Conservation (phyloP, 805 yeast genomes). For the Candida sithepensis region DNA sequence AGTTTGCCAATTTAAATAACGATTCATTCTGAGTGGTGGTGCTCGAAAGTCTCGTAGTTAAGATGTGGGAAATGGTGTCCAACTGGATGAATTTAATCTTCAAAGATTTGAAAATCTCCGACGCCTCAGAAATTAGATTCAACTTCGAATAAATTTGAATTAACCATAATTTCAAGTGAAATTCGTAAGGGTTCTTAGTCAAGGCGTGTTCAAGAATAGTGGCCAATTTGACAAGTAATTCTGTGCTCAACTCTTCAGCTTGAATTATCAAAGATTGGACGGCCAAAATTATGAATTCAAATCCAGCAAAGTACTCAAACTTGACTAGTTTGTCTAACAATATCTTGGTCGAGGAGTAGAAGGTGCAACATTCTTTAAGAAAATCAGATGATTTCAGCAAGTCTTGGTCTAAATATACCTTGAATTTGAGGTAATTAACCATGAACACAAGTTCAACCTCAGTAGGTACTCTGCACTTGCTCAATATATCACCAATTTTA, state of each 20-base stretch:
- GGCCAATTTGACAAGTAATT: slow-evolving; percentile 38
- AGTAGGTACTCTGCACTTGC: slow-evolving; percentile 11
- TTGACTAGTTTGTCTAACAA: slow-evolving; percentile 39
- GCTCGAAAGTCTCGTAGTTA: slow-evolving; percentile 46
- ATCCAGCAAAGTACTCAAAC: slow-evolving; percentile 70
- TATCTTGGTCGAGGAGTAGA: slow-evolving; percentile 38
- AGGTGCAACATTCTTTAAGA: slow-evolving; percentile 31
- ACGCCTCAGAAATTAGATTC: slow-evolving; percentile 51
- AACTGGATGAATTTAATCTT: slow-evolving; percentile 72
- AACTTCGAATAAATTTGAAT: slow-evolving; percentile 56
- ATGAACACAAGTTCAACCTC: slow-evolving; percentile 20
- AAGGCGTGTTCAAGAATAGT: slow-evolving; percentile 56
- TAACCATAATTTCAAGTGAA: slow-evolving; percentile 68
- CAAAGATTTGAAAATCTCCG: slow-evolving; percentile 46
- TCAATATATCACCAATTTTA: slow-evolving; percentile 8
- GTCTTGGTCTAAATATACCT: slow-evolving; percentile 27
- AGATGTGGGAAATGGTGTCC: slow-evolving; percentile 60
- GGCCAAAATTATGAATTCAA: slow-evolving; percentile 60
- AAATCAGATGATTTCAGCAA: slow-evolving; percentile 21
- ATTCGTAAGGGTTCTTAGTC: slow-evolving; percentile 63
- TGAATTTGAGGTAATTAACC: slow-evolving; percentile 43
- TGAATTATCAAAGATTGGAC: slow-evolving; percentile 33
- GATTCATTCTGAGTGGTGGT: slow-evolving; percentile 31
- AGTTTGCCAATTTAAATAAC: slow-evolving; percentile 37
- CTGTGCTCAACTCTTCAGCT: slow-evolving; percentile 13